A percentile compares a stretch with the other conserved stretches of the same genome.
Evolutionary conservation across 768 basidiomycete species (phyloP).

Genomic region (Boletus vinaceobasis): DNA sequence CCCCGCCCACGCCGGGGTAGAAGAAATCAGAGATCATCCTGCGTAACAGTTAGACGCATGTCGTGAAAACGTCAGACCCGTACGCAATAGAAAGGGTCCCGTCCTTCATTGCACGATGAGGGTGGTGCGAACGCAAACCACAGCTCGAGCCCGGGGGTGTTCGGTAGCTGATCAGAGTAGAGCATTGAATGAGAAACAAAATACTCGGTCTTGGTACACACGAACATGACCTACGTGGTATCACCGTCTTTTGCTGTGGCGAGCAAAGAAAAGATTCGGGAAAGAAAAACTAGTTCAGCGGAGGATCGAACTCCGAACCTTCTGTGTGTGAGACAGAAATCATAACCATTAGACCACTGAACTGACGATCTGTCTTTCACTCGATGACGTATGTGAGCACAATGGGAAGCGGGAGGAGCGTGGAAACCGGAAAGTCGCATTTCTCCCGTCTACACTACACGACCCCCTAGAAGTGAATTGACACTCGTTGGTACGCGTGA

Average conservation of each 20-base stretch:
- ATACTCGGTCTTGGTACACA: neutral
- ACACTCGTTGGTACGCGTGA: too few relatives aligned
- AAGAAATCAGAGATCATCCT: conserved; percentile 99
- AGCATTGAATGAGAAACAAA: neutral
- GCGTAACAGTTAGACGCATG: neutral
- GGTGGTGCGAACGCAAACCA: neutral
- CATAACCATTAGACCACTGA: conserved; percentile 61
- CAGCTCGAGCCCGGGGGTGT: neutral
- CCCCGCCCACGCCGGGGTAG: conserved; percentile 89
- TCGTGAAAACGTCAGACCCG: neutral
- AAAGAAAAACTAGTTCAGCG: conserved; percentile 36
- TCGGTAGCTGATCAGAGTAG: neutral
- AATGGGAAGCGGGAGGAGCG: neutral
- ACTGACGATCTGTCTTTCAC: conserved; percentile 19
- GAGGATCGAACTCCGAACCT: conserved; percentile 40
- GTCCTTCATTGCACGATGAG: conserved; percentile 22
- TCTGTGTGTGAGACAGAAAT: conserved; percentile 50
- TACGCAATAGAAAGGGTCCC: conserved; percentile 30
- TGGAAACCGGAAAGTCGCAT: neutral
- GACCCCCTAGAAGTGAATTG: too few relatives aligned
- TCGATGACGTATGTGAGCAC: neutral
- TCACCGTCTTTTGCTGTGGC: neutral
- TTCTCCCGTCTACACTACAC: too few relatives aligned
- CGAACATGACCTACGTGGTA: neutral
- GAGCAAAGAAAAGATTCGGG: neutral